Percentiles rank a stretch among this genome's conserved stretches.
phyloP scores from a whole-genome alignment of 2,329 filamentous ascomycete species.

The Hymenotorrendiella dingleyae region DNA sequence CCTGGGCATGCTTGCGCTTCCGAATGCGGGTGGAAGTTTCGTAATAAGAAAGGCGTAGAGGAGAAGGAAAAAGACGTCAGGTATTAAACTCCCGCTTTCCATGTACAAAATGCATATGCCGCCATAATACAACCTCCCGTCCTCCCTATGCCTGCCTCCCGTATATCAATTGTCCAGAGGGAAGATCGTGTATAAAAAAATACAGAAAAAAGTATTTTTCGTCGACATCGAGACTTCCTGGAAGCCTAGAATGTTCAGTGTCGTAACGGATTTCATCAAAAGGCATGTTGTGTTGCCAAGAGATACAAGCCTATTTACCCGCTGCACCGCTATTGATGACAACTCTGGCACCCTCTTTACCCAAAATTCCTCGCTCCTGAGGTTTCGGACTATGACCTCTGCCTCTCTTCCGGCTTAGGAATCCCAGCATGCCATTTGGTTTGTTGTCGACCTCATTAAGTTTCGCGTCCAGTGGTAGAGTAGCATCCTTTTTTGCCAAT shows the following conservation, averaged over 20 bases:
- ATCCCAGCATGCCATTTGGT: conserved; percentile 81
- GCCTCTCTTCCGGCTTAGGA: conserved; percentile 84
- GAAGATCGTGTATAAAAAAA: not conserved
- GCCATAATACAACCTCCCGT: conserved; percentile 7
- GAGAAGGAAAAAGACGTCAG: too few species aligned
- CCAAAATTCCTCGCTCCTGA: conserved; percentile 85
- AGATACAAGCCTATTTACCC: conserved; percentile 1
- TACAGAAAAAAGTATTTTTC: not conserved
- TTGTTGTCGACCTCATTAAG: conserved; percentile 44
- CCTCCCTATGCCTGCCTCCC: not conserved
- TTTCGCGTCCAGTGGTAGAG: conserved; percentile 61
- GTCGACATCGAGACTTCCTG: not conserved
- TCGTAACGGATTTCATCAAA: not conserved
- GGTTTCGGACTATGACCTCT: conserved; percentile 89
- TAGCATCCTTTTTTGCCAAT: conserved; percentile 76
- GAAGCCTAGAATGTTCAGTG: not conserved
- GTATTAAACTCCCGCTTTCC: conserved; percentile 8
- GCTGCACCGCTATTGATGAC: conserved; percentile 54
- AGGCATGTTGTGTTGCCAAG: not conserved
- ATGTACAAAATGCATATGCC: conserved; percentile 5
- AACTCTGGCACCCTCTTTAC: conserved; percentile 87
- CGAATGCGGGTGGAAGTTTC: too few species aligned
- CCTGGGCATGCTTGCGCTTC: too few species aligned
- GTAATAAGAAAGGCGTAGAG: too few species aligned
- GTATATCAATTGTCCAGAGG: conserved; percentile 3